Evolutionary conservation across 371 early-diverging fungal genomes (phyloP), one percentile per base, ranked within the genome.

Genomic region (Circinella minor): DNA sequence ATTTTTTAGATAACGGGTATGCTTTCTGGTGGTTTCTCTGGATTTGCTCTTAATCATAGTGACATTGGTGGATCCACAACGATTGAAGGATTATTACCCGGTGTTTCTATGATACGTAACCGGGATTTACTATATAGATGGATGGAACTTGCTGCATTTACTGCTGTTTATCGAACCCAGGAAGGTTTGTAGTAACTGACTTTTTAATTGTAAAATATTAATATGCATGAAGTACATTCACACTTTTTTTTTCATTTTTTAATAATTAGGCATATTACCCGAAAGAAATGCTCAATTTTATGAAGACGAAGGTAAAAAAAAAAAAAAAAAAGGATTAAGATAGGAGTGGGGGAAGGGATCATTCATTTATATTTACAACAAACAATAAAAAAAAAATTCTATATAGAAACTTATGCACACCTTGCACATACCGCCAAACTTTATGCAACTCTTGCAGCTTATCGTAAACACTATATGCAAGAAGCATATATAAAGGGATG

Each of bases 71-170:
- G 86, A 9, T 83, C 76, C 64, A 83, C 68, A n/a, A 77, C 81
- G 9, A 71, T 79, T 15, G 68, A 70, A 7, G 79, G 77, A 5
- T 66, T 63, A 11, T 20, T 76, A 3, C 79, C 79, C 8, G 86
- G 83, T 4, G 38, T 78, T 11, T 76, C 69, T 34, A 75, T 78
- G 74, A 37, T 63, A 37, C 74, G 85, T 36, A 65, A 75, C 20
- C 73, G 70, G 48, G 88, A 88, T 37, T 61, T 86, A 34, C 63
- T 88, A 4, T 68, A 70, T 15, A 73, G 88, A 59, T 88, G 88
- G 88, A 79, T 88, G 81, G 88, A 88, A 49, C 70, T 86, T 17
- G 82, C 81, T 11, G 82, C 79, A 8, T 83, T 83, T 55, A 81
- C 83, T 4, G 68, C 79, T 8, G 79, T 78, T 4, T 88, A 78